Conservation (phyloP, 192 early-diverging fungal species). For the Rhizophagus sp. region DNA sequence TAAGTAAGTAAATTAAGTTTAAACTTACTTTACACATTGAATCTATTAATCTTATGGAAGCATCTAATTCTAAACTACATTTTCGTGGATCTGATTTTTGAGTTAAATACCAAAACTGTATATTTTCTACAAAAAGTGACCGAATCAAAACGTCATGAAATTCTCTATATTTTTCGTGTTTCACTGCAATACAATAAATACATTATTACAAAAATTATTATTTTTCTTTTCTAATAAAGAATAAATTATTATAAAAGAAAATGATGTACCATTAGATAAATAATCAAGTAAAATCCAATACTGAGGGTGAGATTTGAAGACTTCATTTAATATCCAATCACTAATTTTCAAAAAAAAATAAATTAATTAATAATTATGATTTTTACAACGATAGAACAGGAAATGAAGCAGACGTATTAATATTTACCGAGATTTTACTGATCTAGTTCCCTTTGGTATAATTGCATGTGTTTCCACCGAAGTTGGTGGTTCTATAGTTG, state of each 20-base stretch:
- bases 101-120: slow-evolving; percentile 7
- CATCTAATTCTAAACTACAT: slow-evolving; percentile 8
- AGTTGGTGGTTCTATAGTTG: slow-evolving; percentile 10
- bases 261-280: neutral
- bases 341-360: neutral
- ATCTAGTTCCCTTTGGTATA: slow-evolving; percentile 1
- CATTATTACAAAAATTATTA: neutral
- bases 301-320: neutral
- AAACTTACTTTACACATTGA: slow-evolving; percentile 7
- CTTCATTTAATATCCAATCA: neutral
- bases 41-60: neutral
- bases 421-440: neutral
- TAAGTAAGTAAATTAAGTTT: neutral
- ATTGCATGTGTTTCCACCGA: neutral
- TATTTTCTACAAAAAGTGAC: slow-evolving; percentile 5
- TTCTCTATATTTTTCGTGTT: neutral
- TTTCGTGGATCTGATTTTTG: neutral
- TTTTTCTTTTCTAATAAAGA: neutral
- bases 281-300: slow-evolving; percentile 2
- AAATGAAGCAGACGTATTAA: neutral
- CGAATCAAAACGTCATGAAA: neutral
- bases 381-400: neutral
- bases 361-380: neutral
- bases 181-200: neutral
- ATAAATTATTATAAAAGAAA: neutral